phyloP scores from a whole-genome alignment of 2,329 filamentous ascomycete genomes.

The Hymenoscyphus infarciens region DNA sequence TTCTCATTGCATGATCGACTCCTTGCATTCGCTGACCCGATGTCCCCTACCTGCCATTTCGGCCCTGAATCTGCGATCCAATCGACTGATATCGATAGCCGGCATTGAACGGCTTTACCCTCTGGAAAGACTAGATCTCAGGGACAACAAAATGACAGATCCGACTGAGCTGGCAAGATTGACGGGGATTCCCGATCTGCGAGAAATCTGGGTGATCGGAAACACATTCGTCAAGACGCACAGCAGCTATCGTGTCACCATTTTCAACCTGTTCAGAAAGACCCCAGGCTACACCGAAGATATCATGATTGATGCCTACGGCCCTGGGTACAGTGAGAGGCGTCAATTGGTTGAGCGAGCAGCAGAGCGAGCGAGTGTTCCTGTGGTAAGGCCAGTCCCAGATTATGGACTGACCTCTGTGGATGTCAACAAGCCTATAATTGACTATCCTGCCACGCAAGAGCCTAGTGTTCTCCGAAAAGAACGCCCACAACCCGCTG shows the following conservation, averaged over 20 bases:
- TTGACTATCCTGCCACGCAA: constrained; percentile 49
- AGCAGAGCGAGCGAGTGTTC: constrained; percentile 70
- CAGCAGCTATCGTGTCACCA: constrained; percentile 77
- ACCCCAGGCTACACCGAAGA: constrained; percentile 90
- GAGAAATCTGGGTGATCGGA: constrained; percentile 86
- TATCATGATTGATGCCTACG: constrained; percentile 79
- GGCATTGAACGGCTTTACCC: constrained; percentile 87
- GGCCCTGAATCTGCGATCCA: constrained; percentile 84
- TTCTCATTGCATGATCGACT: constrained; percentile 97
- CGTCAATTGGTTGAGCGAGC: constrained; percentile 80
- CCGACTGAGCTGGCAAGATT: constrained; percentile 85
- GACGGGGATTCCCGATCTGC: constrained; percentile 85
- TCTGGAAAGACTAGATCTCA: constrained; percentile 82
- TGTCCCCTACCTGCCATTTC: constrained; percentile 91
- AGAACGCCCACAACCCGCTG: constrained; percentile 49
- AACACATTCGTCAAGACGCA: constrained; percentile 92
- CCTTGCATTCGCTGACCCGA: constrained; percentile 78
- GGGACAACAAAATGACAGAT: constrained; percentile 88
- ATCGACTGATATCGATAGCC: constrained; percentile 80
- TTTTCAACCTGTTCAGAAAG: constrained; percentile 93
- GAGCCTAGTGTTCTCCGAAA: constrained; percentile 56
- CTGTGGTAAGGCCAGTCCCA: constrained; percentile 69
- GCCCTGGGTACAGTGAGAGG: constrained; percentile 80
- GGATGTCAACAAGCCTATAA: constrained; percentile 65
- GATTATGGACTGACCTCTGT: constrained; percentile 56